A percentile compares a stretch with the other conserved stretches of the same genome.
phyloP scores from a whole-genome alignment of 2,329 filamentous ascomycete species.

The Exophiala xenobiotica region DNA sequence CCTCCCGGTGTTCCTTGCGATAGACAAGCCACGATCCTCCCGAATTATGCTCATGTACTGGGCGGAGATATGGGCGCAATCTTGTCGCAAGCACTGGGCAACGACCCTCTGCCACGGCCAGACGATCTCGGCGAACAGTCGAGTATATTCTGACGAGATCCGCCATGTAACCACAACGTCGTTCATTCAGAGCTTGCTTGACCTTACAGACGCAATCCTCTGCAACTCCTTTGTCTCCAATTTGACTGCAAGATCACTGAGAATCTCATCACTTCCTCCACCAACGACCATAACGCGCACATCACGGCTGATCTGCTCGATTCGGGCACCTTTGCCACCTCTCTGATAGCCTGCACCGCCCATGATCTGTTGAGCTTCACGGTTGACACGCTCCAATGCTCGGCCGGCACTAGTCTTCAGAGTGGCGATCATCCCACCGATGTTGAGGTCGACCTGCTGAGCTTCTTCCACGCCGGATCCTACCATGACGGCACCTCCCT shows the following conservation, averaged over 20 bases:
- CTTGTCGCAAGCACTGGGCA: no score
- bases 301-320: constrained; percentile 65
- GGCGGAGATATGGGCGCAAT: no score
- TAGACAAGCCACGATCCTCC: no score
- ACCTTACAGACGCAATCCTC: constrained; percentile 12
- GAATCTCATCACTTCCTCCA: constrained; percentile 70
- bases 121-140: no score
- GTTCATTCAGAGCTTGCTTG: constrained; percentile 32
- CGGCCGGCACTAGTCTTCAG: constrained; percentile 62
- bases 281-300: constrained; percentile 63
- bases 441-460: constrained; percentile 38
- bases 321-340: constrained; percentile 67
- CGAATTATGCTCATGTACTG: no score
- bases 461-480: neutral
- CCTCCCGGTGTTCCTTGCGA: no score
- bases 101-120: no score
- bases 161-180: no score
- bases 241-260: constrained; percentile 67
- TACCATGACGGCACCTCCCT: neutral
- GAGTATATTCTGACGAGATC: no score
- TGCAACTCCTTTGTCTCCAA: constrained; percentile 68
- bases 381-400: constrained; percentile 53
- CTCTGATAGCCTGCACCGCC: constrained; percentile 72
- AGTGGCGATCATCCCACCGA: constrained; percentile 70
- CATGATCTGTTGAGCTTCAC: constrained; percentile 58